phyloP scores from a whole-genome alignment of 768 basidiomycete genomes.

The Suillus brevipes region DNA sequence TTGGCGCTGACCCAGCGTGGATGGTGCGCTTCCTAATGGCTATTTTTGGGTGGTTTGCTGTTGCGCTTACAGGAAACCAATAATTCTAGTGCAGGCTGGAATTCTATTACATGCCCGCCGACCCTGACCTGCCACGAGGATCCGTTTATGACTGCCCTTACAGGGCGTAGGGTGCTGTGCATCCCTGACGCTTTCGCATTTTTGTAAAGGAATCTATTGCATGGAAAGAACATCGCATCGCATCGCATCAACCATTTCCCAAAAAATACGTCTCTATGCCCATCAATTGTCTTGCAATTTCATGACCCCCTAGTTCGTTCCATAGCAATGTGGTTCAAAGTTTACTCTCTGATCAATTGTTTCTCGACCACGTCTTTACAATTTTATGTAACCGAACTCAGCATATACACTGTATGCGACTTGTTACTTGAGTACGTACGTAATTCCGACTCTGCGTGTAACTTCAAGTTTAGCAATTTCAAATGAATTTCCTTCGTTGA shows the following conservation, averaged over 20 bases:
- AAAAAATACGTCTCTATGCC: neutral
- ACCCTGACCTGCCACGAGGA: conserved; percentile 2
- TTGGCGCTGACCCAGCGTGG: conserved; percentile 75
- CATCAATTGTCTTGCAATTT: neutral
- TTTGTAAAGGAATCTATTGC: conserved; percentile 14
- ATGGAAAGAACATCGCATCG: neutral
- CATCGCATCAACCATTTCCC: neutral
- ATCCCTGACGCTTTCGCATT: conserved; percentile 13
- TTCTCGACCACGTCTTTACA: neutral
- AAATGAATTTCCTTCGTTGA: neutral
- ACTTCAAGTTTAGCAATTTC: neutral
- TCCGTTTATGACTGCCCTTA: neutral
- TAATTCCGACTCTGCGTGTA: neutral
- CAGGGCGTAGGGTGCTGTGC: conserved; percentile 3
- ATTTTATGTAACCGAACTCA: neutral
- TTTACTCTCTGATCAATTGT: neutral
- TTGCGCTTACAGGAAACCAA: conserved; percentile 47
- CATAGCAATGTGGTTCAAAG: neutral
- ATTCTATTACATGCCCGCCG: neutral
- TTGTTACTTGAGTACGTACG: neutral
- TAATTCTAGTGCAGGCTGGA: conserved; percentile 10
- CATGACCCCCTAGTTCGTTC: neutral
- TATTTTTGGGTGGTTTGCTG: conserved; percentile 75
- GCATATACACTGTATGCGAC: neutral
- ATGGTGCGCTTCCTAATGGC: conserved; percentile 79